These are phyloP conservation scores for Elsinoe fawcettii DNA, from an alignment of 2,329 filamentous ascomycete genomes.

Conservation along the genomic window DNA sequence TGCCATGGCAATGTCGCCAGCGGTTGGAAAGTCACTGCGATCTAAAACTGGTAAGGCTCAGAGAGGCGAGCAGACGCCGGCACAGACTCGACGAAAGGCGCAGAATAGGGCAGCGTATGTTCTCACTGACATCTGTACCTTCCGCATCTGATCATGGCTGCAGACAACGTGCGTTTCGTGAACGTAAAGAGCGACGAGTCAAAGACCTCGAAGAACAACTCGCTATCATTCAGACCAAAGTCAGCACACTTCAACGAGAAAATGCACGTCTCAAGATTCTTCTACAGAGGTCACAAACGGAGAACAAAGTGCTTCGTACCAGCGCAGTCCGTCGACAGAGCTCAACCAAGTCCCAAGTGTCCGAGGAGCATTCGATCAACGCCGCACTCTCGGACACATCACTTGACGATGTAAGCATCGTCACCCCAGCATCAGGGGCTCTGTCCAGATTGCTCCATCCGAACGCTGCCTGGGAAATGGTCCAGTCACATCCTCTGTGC, in stretches of 20 bases:
- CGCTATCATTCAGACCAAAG: constrained; percentile 64
- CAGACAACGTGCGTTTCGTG: constrained; percentile 91
- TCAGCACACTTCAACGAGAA: constrained; percentile 64
- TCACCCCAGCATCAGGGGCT: constrained; percentile 5
- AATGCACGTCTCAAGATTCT: constrained; percentile 82
- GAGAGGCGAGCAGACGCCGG: constrained; percentile 32
- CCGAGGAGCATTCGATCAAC: not conserved
- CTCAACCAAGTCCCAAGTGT: not conserved
- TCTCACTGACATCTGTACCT: not conserved
- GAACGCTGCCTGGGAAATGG: constrained; percentile 80
- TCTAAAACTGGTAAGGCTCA: constrained; percentile 6
- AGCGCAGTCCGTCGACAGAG: constrained; percentile 46
- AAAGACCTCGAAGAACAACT: constrained; percentile 88
- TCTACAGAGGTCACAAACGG: constrained; percentile 73
- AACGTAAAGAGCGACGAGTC: constrained; percentile 90
- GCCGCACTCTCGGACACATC: not conserved
- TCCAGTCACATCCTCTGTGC: constrained; percentile 72
- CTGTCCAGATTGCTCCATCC: constrained; percentile 54
- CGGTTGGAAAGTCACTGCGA: not conserved
- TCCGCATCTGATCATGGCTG: not conserved
- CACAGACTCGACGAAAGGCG: constrained; percentile 54
- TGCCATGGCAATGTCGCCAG: not conserved
- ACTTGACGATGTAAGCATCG: constrained; percentile 16
- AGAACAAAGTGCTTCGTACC: constrained; percentile 86
- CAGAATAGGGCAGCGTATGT: constrained; percentile 67